Base-by-base conservation (phyloP, 495 filamentous ascomycete genomes). In the Penicillium arizonense region DNA sequence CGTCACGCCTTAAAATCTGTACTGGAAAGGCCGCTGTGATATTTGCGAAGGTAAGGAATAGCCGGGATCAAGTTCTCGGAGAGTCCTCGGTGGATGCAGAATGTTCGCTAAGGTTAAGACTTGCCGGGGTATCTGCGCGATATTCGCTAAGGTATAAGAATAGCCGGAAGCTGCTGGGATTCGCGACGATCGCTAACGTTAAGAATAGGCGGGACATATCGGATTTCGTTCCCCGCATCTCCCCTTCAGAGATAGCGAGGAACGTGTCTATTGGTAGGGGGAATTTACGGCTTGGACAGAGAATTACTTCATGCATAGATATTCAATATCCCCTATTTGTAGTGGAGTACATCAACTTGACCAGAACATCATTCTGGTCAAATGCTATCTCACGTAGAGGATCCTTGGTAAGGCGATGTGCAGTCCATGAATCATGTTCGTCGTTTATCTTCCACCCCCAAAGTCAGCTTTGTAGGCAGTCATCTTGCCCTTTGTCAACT, bases 401-500 rank as follows among this genome's bases (percentile, higher is more conserved):
- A 18, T 9, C 9, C 18, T 5, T 4, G 18, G 33, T 3, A 42
- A 33, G 11, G 38, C 16, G 10, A 41, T 50, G 16, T 42, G 24
- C 23, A 3, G 18, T 26, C 12, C 13, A 30, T 38, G 23, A 11
- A 13, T 8, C 24, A 3, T 48, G 18, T 18, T 9, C 11, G 11
- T 40, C 4, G 39, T 34, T 67, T 64, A 80, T 28, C 75, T 58
- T 7, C 76, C 74, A 20, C 69, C 69, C 13, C 76, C 73, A 60
- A 79, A 84, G 41, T 90, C 88, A 5, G 87, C 82, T 67, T 87
- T 82, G 62, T 81, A 90, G 0, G 77, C 72, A 55, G 69, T 73
- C 4, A 85, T 77, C 33, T 80, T 83, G 2, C 86, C 87, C 64
- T 84, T 87, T 76, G 85, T 87, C 61, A 98, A 72, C 76, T 98